These are phyloP conservation scores for Gossypium gossypioides DNA, from an alignment of 441 rosid species.

Conservation along the genomic window DNA sequence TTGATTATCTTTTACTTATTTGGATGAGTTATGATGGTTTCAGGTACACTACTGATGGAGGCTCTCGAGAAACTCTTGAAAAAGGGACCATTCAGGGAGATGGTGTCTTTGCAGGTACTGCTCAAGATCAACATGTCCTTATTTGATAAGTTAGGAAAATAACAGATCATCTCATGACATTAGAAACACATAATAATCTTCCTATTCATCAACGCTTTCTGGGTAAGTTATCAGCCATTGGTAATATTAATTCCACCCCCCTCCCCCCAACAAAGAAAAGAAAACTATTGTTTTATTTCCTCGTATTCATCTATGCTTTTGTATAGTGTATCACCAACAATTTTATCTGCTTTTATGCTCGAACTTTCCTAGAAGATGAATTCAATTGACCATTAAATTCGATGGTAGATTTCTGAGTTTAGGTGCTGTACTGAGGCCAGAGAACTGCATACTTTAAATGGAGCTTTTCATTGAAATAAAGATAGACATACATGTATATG, in stretches of 20 bases:
- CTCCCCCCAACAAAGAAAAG: background rate
- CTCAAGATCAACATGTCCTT: background rate
- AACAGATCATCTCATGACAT: background rate
- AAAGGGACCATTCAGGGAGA: constrained; percentile 63
- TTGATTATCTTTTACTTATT: constrained; percentile 3
- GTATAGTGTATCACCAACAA: background rate
- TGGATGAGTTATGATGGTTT: constrained; percentile 16
- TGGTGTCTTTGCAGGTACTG: constrained; percentile 66
- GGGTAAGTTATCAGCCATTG: background rate
- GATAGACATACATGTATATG: background rate
- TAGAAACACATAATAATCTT: background rate
- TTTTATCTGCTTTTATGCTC: background rate
- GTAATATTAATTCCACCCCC: background rate
- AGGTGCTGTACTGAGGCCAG: background rate
- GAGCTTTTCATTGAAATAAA: background rate
- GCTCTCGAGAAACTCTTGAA: constrained; percentile 55
- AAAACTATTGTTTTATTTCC: background rate
- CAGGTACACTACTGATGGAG: constrained; percentile 95
- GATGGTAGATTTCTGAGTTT: background rate
- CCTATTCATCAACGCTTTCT: background rate
- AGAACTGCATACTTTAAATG: background rate
- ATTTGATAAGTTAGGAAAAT: background rate
- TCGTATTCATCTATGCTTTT: background rate
- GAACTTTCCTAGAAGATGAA: background rate
- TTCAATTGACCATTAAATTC: background rate